Evolutionary conservation across 352 stramenopile genomes (phyloP), one percentile per base, ranked within the genome.

Genomic region (Phytophthora fragariae): DNA sequence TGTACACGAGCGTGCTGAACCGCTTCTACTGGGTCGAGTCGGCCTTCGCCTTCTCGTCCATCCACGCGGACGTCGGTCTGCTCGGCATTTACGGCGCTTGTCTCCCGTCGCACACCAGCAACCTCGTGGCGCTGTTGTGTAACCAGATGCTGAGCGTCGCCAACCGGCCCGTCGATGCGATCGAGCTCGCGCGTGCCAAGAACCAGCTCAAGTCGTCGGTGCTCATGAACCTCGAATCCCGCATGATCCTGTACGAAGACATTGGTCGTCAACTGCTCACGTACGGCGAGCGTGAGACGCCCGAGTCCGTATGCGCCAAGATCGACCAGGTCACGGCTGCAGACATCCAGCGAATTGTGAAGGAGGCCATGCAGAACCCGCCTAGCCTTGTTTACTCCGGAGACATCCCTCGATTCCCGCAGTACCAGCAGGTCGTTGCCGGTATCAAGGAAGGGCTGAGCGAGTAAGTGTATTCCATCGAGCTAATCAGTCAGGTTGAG

Each of bases 171-270:
- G 92, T 97, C 2, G 86, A 96, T 65, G 65, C 83, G 6, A 78
- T 92, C 58, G 94, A 99, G 82, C 87, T 99, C 47, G 70, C 80
- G 52, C 94, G 98, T 41, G 98, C 98, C 49, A 97, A 98, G 81
- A 99, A 99, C 84, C 99, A 99, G 94, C 92, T 99, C 62, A 99
- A 99, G 82, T 99, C 94, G 72, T 99, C 98, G 61, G 93, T 99
- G 50, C 87, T 99, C 54, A 99, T 99, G 83, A 99, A 99, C 75
- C 90, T 99, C 54, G 98, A 99, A 87, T 99, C 92, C 27, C 86
- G 98, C 31, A 90, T 99, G 78, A 96, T 99, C 57, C 76, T 99
- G 68, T 99, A 99, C 81, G 98, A 99, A 87, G 98, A 99, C 85
- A 99, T 99, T 76, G 98, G 95, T 3, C 90, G 98, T 29, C 98